Evolutionary conservation across 2,329 filamentous ascomycete genomes (phyloP).

Genomic region (Biscogniauxia marginata): DNA sequence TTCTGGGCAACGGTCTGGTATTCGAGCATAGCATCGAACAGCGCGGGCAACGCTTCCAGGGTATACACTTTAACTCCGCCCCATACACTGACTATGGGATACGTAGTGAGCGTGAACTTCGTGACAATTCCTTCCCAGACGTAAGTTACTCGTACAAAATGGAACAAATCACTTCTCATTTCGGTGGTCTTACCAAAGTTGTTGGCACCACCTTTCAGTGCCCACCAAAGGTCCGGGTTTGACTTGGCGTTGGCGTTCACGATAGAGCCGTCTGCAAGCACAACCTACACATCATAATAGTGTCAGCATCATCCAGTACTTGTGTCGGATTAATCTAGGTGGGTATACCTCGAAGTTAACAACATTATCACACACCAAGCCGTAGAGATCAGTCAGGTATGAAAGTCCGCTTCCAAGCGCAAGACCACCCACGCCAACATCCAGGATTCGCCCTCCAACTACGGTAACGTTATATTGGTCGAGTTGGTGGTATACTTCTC

Average conservation of each 20-base stretch:
- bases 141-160: slow-evolving; percentile 9
- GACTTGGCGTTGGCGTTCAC: slow-evolving; percentile 24
- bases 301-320: slow-evolving; percentile 7
- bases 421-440: slow-evolving; percentile 28
- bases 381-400: slow-evolving; percentile 24
- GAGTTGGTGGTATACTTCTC: slow-evolving; percentile 22
- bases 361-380: slow-evolving; percentile 26
- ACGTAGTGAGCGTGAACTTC: slow-evolving; percentile 26
- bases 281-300: slow-evolving; percentile 20
- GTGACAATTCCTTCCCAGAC: slow-evolving; percentile 25
- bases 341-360: slow-evolving; percentile 24
- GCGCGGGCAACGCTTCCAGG: slow-evolving; percentile 24
- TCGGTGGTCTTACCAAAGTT: slow-evolving; percentile 31
- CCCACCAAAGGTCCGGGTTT: slow-evolving; percentile 26
- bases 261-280: slow-evolving; percentile 32
- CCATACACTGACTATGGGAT: slow-evolving; percentile 27
- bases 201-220: slow-evolving; percentile 29
- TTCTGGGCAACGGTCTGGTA: slow-evolving; percentile 28
- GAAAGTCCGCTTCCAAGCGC: slow-evolving; percentile 25
- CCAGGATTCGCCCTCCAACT: slow-evolving; percentile 24
- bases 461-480: slow-evolving; percentile 26
- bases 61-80: slow-evolving; percentile 26
- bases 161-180: too few species aligned
- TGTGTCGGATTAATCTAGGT: background rate
- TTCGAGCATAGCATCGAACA: slow-evolving; percentile 26